Base-by-base conservation (phyloP, 495 filamentous ascomycete species). In the Aspergillus haitiensis region DNA sequence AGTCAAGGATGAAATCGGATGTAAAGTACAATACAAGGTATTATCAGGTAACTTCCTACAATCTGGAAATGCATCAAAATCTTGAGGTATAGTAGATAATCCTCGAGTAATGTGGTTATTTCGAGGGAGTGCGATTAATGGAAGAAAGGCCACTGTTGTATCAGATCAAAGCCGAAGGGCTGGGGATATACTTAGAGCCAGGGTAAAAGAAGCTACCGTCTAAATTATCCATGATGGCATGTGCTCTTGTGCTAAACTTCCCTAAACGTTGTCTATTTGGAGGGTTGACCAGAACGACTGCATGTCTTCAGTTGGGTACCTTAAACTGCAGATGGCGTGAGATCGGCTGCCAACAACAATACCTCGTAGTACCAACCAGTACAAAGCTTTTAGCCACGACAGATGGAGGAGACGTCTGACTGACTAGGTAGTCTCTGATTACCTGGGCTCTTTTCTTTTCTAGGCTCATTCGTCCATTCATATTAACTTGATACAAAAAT, bases 251-350 rank as follows among this genome's bases (percentile, higher is more conserved):
- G 55, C 55, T 49, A 39, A 35, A 37, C 55, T 57, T 48, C 55
- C 55, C 15, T 13, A 39, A 45, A 44, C 35, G 31, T 49, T 58
- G n/a, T 9, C 33, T 16, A 36, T 18, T 32, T 12, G 39, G 18
- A 55, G 52, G 37, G 33, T 46, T n/a, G 37, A 33, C 21, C 13
- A 27, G 15, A 16, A 40, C n/a, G n/a, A n/a, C n/a, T n/a, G n/a
- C n/a, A n/a, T 48, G n/a, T 15, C 39, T 33, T 44, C 34, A 42
- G 65, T 68, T 68, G 65, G 65, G 62, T 68, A 68, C 60, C 64
- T 67, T 58, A 58, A 65, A 39, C 60, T 63, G 60, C 65, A 64
- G 62, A 59, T 61, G 55, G 64, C 40, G 39, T 55, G 46, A 12
- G 56, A 51, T 55, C 42, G 50, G 36, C 52, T 40, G 3, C 21